Evolutionary conservation across 169 alveolate species (phyloP).

Genomic region (Besnoitia besnoiti): DNA sequence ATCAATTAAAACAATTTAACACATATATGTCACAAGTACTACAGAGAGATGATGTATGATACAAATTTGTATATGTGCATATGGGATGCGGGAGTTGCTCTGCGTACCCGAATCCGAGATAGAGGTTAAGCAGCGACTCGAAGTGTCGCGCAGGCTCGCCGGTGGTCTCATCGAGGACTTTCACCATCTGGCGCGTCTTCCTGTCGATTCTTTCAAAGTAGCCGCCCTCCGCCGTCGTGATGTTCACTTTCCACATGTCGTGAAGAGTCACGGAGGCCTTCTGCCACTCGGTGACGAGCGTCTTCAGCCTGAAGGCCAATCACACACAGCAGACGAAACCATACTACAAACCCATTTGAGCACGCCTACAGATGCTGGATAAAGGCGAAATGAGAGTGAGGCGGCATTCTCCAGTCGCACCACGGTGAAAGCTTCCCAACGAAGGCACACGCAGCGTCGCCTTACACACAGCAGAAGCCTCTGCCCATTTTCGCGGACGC

Average conservation of each 20-base stretch:
- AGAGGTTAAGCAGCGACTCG: not conserved
- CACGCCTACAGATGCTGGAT: too few species aligned
- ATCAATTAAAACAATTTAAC: too few species aligned
- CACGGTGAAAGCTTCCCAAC: too few species aligned
- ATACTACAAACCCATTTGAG: too few species aligned
- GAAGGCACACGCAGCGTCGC: too few species aligned
- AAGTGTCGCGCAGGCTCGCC: not conserved
- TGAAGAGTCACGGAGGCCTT: not conserved
- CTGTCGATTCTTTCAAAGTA: not conserved
- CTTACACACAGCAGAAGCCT: too few species aligned
- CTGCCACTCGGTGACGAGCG: not conserved
- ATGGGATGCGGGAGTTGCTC: not conserved
- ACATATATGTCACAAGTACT: too few species aligned
- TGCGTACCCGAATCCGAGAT: constrained; percentile 47
- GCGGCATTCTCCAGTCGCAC: too few species aligned
- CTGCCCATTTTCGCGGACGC: too few species aligned
- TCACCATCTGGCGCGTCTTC: not conserved
- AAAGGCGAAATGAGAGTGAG: too few species aligned
- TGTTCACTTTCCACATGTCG: constrained; percentile 13
- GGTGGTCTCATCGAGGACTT: not conserved
- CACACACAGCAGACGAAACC: too few species aligned
- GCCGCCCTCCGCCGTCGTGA: constrained; percentile 3
- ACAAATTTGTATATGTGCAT: not conserved
- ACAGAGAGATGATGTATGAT: not conserved
- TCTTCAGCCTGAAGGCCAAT: not conserved